Conservation (phyloP, 1,284 basidiomycete species). For the Ceratobasidium papillatum region DNA sequence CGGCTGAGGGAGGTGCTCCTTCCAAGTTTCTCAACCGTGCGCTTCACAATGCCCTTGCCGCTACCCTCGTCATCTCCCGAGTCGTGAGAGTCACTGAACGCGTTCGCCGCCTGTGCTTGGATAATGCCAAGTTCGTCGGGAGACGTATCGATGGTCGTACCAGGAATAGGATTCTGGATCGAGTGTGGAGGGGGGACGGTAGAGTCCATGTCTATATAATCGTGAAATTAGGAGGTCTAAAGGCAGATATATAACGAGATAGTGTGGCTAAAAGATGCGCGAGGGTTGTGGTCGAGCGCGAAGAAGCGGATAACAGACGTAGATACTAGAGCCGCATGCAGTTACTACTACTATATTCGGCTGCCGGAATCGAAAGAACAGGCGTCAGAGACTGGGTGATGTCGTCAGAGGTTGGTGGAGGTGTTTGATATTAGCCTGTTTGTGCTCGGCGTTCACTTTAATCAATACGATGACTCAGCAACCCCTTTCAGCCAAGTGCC, state of each 20-base stretch:
- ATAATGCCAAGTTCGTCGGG: constrained; percentile 46
- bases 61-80: constrained; percentile 27
- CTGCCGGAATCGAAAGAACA: background rate
- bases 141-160: constrained; percentile 49
- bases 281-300: background rate
- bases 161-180: constrained; percentile 48
- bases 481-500: background rate
- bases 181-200: constrained; percentile 40
- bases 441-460: background rate
- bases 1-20: constrained; percentile 19
- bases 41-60: constrained; percentile 10
- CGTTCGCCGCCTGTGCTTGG: background rate
- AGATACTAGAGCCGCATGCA: background rate
- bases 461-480: background rate
- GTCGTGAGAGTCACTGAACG: constrained; percentile 24
- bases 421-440: constrained; percentile 12
- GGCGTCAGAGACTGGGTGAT: constrained; percentile 5
- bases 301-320: background rate
- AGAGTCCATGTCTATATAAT: constrained; percentile 13
- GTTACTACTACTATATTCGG: constrained; percentile 3
- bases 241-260: constrained; percentile 9
- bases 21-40: constrained; percentile 31
- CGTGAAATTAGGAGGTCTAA: background rate
- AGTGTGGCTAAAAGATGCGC: background rate
- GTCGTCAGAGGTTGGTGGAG: constrained; percentile 13